Base-by-base conservation (phyloP, 116 monocot genomes). In the Phalaenopsis hybrid region DNA sequence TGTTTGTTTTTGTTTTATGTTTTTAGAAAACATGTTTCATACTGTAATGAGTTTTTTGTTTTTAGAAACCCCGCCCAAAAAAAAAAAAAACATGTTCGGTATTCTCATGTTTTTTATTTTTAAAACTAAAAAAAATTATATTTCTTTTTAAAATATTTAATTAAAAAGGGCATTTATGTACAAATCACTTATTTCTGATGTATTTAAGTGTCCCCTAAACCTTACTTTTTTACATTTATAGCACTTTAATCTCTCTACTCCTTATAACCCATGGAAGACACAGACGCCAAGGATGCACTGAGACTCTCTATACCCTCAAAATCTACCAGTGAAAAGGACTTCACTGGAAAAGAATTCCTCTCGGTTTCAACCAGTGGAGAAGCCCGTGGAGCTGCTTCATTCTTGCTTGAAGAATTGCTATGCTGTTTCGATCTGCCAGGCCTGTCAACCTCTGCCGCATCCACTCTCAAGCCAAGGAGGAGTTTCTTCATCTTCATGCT, bases 401-500 rank as follows among this genome's bases (percentile, higher is more conserved):
- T 76, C 46, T 84, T 78, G 74, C 79, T 81, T 37, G 83, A 85
- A 44, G 79, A 85, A 81, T 81, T 89, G 21, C 82, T 70, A 5
- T 77, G 91, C 76, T 85, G 87, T 78, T 31, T 83, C 73, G 75
- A 46, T 21, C 79, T 77, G 61, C 72, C 55, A 6, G 17, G 10
- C 72, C 20, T 31, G 45, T 81, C 37, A 15, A 16, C 0, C 37
- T 73, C 73, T 5, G 41, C 41, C 73, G 17, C 77, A 72, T 79
- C 8, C 85, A 83, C 77, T 80, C 81, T 8, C 76, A 77, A 48
- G 79, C 86, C 83, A 83, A 83, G 15, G 85, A 70, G 41, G 28
- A 88, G 78, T 20, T 85, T 89, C 82, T 94, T 94, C 72, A 91
- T 88, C 79, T 94, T 94, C 65, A 89, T 85, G 16, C 76, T 86